Base-by-base conservation (phyloP, 768 basidiomycete species). In the Tricholoma bakamatsutake region DNA sequence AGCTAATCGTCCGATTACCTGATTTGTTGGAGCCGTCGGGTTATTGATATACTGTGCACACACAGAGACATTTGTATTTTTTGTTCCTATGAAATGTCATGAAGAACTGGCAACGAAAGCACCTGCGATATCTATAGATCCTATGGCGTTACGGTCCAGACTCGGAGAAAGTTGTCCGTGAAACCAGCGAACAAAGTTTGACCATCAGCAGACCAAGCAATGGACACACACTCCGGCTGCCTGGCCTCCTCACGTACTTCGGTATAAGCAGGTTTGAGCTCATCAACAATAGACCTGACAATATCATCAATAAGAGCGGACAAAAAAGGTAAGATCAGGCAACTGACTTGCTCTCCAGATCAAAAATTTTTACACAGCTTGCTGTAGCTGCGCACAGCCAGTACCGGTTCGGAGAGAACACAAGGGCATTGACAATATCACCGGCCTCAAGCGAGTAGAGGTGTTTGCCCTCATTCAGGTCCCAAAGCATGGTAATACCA, bases 401-500 rank as follows among this genome's bases (percentile, higher is more conserved):
- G 89, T 99, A 99, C 57, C 96, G 88, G 83, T 99, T 99, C 58
- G 97, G 97, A 13, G 93, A 95, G 84, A 99, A 99, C 71, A 98
- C 97, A 63, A 99, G 90, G 58, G 97, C 94, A 71, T 99, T 98
- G 83, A 99, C 95, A 64, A 94, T 79, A 71, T 99, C 93, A 58
- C 95, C 95, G 48, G 97, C 97, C 74, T 99, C 97, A 57, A 99
- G 88, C 53, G 94, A 98, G 83, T 99, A 99, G 67, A 99, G 87
- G 82, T 98, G 97, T 80, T 98, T 98, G 81, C 94, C 95, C 81
- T 98, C 97, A 78, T 98, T 98, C 67, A 99, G 79, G 73, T 99
- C 97, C 97, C 97, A 99, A 61, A 98, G 88, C 95, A 98, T 98
- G 71, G 95, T 97, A 75, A 98, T 96, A 59, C 95, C 95, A 73